Base-by-base conservation (phyloP, 2,329 filamentous ascomycete species). In the Endoconidiophora laricicola region DNA sequence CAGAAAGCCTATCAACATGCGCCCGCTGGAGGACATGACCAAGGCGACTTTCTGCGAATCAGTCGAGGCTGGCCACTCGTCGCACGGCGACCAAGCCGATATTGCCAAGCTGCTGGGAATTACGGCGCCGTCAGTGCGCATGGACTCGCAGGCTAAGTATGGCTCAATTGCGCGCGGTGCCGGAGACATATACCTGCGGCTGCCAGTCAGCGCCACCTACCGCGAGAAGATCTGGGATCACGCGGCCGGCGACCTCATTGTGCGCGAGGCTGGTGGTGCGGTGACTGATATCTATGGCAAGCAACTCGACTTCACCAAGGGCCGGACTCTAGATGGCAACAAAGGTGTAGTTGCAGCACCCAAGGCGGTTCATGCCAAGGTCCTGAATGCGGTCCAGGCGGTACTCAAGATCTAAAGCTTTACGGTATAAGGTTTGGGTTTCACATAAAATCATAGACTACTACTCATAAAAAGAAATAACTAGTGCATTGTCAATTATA, bases 151-250 rank as follows among this genome's bases (percentile, higher is more conserved):
- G 68, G 90, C 91, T 58, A 98, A 98, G 68, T 98, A 98, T 67
- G 90, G 82, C 55, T 91, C 85, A 36, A 94, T 98, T 62, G 91
- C 91, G 36, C 76, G 91, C 55, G 91, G 91, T 43, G 87, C 88
- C 4, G 91, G 88, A 46, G 91, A 98, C 61, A 81, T 98, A 56
- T 98, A 98, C 67, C 74, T 98, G 52, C 78, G 93, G 49, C 69
- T 98, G 52, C 91, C 91, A 3, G 82, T 86, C 54, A 83, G 78
- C 62, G 83, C 81, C 58, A 81, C 82, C 49, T 98, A 98, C 68
- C 79, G 94, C 64, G 91, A 98, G 73, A 98, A 98, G 77, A 98
- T 98, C 58, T 98, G 91, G 91, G 91, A 98, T 62, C 91, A 98
- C 64, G 91, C 91, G 16, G 91, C 90, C 10, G 91, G 91, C 39